A percentile compares a stretch with the other conserved stretches of the same genome.
phyloP scores from a whole-genome alignment of 2,329 filamentous ascomycete genomes.

The Plectosphaerella sp. region DNA sequence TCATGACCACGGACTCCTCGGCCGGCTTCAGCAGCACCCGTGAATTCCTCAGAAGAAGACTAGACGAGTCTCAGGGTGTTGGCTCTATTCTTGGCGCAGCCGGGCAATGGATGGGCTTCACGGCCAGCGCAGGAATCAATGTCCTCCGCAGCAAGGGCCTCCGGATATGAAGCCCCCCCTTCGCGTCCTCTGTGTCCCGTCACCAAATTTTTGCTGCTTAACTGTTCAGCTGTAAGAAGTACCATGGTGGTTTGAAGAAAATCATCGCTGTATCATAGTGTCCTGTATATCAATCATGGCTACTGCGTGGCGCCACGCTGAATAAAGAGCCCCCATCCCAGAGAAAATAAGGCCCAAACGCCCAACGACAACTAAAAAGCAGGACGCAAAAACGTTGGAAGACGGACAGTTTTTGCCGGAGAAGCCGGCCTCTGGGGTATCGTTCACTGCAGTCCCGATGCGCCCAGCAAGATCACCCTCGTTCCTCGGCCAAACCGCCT shows the following conservation, averaged over 20 bases:
- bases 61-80: conserved; percentile 63
- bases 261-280: conserved; percentile 4
- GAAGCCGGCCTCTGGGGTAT: too few relatives aligned
- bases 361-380: too few relatives aligned
- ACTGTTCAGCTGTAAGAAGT: too few relatives aligned
- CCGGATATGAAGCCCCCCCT: conserved; percentile 53
- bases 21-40: conserved; percentile 71
- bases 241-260: too few relatives aligned
- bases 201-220: not conserved
- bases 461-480: not conserved
- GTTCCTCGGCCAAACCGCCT: not conserved
- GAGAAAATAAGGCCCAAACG: too few relatives aligned
- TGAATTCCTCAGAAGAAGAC: conserved; percentile 70
- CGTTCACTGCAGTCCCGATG: too few relatives aligned
- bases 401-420: too few relatives aligned
- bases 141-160: conserved; percentile 83
- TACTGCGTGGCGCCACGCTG: too few relatives aligned
- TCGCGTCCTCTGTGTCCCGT: not conserved
- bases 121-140: conserved; percentile 71
- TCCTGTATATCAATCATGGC: not conserved
- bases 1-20: conserved; percentile 87
- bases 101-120: conserved; percentile 78
- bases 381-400: too few relatives aligned
- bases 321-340: too few relatives aligned
- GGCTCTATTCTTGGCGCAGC: conserved; percentile 60